These are phyloP conservation scores for Wickerhamiella azyma DNA, from an alignment of 805 yeast species.

Conservation along the genomic window DNA sequence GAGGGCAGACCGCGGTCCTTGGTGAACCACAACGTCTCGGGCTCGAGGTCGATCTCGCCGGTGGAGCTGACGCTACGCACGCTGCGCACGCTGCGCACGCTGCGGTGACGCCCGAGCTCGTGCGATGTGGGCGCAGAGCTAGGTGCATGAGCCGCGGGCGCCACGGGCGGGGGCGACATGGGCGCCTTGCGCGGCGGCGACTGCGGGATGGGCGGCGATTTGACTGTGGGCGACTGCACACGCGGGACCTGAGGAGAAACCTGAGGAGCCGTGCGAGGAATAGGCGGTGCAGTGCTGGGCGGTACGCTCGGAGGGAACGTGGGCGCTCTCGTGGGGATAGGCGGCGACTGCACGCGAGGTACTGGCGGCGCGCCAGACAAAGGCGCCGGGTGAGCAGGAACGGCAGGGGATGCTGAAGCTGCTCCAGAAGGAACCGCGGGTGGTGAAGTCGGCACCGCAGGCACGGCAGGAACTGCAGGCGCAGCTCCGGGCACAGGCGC, in stretches of 20 bases:
- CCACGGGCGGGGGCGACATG: too few species aligned
- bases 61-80: background rate
- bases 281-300: constrained; percentile 1
- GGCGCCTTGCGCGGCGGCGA: constrained; percentile 19
- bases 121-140: background rate
- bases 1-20: constrained; percentile 11
- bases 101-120: background rate
- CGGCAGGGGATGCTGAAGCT: constrained; percentile 9
- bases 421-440: too few species aligned
- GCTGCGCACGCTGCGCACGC: background rate
- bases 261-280: constrained; percentile 4
- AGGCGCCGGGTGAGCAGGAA: constrained; percentile 7
- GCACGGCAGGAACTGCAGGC: background rate
- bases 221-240: background rate
- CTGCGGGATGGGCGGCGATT: background rate
- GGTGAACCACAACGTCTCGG: constrained; percentile 10
- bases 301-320: background rate
- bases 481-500: constrained; percentile 1
- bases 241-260: constrained; percentile 6
- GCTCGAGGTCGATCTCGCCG: constrained; percentile 5
- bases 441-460: background rate
- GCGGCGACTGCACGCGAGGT: constrained; percentile 14
- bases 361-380: constrained; percentile 14
- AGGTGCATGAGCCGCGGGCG: constrained; percentile 15
- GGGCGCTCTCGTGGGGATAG: constrained; percentile 7